These are phyloP conservation scores for Posidonia australis DNA, from an alignment of 106 monocot genomes.

Conservation along the genomic window DNA sequence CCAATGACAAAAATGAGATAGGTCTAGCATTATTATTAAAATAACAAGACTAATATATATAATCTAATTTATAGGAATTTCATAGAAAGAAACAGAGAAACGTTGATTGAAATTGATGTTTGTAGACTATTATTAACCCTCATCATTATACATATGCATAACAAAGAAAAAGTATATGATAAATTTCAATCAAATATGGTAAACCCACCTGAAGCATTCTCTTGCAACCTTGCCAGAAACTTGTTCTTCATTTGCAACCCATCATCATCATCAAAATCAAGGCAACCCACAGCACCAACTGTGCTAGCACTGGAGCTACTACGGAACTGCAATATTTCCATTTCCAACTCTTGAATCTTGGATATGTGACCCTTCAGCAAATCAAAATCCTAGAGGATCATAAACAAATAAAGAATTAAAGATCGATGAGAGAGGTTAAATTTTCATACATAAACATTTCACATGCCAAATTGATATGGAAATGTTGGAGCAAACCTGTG, in stretches of 20 bases:
- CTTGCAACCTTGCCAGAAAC: conserved; percentile 24
- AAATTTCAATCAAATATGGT: neutral
- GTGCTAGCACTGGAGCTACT: conserved; percentile 17
- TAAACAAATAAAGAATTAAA: neutral
- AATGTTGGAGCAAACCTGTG: conserved; percentile 24
- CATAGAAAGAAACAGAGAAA: too few relatives aligned
- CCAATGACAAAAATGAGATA: too few relatives aligned
- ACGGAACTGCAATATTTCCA: conserved; percentile 41
- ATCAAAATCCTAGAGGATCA: conserved; percentile 41
- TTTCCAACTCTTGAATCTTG: conserved; percentile 82
- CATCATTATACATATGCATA: too few relatives aligned
- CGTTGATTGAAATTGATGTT: too few relatives aligned
- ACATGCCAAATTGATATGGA: neutral
- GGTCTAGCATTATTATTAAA: neutral
- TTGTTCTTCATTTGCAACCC: conserved; percentile 15
- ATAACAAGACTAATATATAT: too few relatives aligned
- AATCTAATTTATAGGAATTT: too few relatives aligned
- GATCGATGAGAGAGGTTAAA: too few relatives aligned
- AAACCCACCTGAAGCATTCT: conserved; percentile 10
- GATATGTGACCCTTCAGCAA: conserved; percentile 52
- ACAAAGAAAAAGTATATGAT: neutral
- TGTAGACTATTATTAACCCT: too few relatives aligned
- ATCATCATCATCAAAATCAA: conserved; percentile 35
- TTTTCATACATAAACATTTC: neutral
- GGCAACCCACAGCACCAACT: conserved; percentile 29